Percentiles rank a stretch among this genome's conserved stretches.
phyloP scores from a whole-genome alignment of 768 basidiomycete species.

The Favolaschia claudopus region DNA sequence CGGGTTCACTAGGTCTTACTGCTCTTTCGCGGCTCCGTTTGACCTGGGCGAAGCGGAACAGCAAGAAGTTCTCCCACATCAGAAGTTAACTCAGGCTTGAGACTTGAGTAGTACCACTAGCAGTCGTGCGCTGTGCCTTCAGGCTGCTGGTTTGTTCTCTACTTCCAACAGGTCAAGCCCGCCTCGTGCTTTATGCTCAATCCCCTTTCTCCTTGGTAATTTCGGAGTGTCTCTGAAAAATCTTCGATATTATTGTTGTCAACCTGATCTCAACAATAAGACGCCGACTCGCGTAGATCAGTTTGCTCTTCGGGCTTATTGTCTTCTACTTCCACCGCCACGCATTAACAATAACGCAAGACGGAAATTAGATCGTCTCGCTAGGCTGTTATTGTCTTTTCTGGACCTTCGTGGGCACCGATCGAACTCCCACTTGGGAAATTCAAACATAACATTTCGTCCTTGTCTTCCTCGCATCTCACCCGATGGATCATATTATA shows the following conservation, averaged over 20 bases:
- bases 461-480: background rate
- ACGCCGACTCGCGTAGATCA: slow-evolving; percentile 19
- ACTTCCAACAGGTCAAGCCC: too few relatives aligned
- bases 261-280: slow-evolving; percentile 13
- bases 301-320: slow-evolving; percentile 9
- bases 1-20: too few relatives aligned
- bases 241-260: background rate
- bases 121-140: too few relatives aligned
- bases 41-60: too few relatives aligned
- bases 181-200: too few relatives aligned
- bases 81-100: too few relatives aligned
- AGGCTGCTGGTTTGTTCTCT: too few relatives aligned
- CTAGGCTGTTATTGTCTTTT: slow-evolving; percentile 18
- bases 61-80: too few relatives aligned
- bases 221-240: slow-evolving; percentile 4
- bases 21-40: too few relatives aligned
- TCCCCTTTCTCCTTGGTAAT: too few relatives aligned
- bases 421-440: slow-evolving; percentile 16
- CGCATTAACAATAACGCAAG: slow-evolving; percentile 12
- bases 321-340: slow-evolving; percentile 6
- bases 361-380: slow-evolving; percentile 13
- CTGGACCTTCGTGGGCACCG: background rate
- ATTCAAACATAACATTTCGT: slow-evolving; percentile 4
- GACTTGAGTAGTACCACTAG: too few relatives aligned
- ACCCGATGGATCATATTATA: slow-evolving; percentile 3